Evolutionary conservation across 768 basidiomycete species (phyloP), one percentile per base, ranked within the genome.

Genomic region (Tylopilus sp.): DNA sequence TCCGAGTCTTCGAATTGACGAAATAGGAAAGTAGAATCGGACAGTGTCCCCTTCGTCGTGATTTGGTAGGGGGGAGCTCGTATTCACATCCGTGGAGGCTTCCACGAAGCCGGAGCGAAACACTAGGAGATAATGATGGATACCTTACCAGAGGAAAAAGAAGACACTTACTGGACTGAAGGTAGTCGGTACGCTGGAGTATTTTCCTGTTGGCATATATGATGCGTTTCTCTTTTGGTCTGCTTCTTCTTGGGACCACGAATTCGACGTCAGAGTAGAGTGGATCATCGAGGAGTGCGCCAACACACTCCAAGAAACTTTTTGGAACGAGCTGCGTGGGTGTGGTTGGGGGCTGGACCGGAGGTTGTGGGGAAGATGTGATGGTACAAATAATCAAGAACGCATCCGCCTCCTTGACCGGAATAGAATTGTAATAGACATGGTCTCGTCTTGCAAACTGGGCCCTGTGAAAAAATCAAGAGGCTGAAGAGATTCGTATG

Each of bases 251-350:
- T 0, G 87, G 87, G 28, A 93, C 72, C 19, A 92, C 72, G 58
- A 94, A 93, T 65, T 87, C 84, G 17, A 93, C 82, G 61, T 94
- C 91, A 7, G 91, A 91, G 60, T 92, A 93, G 13, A 79, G 64
- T n/a, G 87, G 87, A 61, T 93, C 87, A 60, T 93, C 85, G 11
- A 93, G 73, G 24, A 93, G 71, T 29, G 76, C 71, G 6, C 91
- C 92, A n/a, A 92, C 75, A 14, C 84, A 83, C 58, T 85, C 81
- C 36, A 93, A 64, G 16, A 88, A 77, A 49, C 75, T 76, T 60
- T 78, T 84, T 0, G 91, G 89, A 9, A 92, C 86, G 24, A 75
- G 68, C 50, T 82, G 78, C 30, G 74, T 71, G 26, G 77, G 76
- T 4, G 75, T 67, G 4, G 71, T 29, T 1, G 82, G 75, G 3